A percentile compares a stretch with the other conserved stretches of the same genome.
Evolutionary conservation across 148 eudicot genomes (phyloP).

Genomic region (Polygonum maritimum): DNA sequence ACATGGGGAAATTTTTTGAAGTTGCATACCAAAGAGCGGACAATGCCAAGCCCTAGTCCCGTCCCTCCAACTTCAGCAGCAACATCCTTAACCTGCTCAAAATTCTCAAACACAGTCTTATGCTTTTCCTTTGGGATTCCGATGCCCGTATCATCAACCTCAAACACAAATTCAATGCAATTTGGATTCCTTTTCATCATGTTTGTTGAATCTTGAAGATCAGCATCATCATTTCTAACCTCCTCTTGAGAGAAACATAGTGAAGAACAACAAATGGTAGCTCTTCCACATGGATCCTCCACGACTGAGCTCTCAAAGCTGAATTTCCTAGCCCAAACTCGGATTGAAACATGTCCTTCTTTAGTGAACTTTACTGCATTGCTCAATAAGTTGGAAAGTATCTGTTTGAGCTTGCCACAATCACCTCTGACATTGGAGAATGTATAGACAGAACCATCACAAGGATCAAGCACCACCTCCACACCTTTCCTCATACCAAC

Average conservation of each 20-base stretch:
- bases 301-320: neutral
- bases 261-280: neutral
- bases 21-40: conserved; percentile 58
- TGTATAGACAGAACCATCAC: conserved; percentile 45
- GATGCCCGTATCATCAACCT: conserved; percentile 75
- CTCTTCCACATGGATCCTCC: conserved; percentile 13
- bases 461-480: conserved; percentile 61
- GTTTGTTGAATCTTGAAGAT: conserved; percentile 11
- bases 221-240: conserved; percentile 16
- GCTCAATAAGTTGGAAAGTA: conserved; percentile 58
- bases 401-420: conserved; percentile 52
- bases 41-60: conserved; percentile 83
- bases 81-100: conserved; percentile 62
- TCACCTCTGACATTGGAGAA: conserved; percentile 56
- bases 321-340: conserved; percentile 45
- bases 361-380: conserved; percentile 82
- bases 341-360: conserved; percentile 53
- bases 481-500: conserved; percentile 63
- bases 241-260: neutral
- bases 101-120: conserved; percentile 56
- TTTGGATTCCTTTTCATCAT: conserved; percentile 23
- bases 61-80: conserved; percentile 55
- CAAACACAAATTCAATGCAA: conserved; percentile 56
- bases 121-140: conserved; percentile 77
- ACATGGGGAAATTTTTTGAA: neutral